Conservation (phyloP, 257 asterid species). For the Rauvolfia tetraphylla region DNA sequence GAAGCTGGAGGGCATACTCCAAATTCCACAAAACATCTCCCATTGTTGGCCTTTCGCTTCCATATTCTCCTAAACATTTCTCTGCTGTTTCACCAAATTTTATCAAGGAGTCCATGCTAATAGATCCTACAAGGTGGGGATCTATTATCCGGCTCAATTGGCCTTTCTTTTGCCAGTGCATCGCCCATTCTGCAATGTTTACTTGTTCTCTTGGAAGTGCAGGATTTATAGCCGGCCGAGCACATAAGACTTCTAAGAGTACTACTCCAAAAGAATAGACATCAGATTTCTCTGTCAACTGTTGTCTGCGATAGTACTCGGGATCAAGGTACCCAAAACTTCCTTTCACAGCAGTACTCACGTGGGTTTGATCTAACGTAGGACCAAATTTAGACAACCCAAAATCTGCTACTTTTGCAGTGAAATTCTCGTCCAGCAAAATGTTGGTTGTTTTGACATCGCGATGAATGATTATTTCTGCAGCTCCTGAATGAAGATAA, state of each 20-base stretch:
- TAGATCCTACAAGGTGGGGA: conserved; percentile 9
- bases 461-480: conserved; percentile 15
- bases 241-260: conserved; percentile 20
- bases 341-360: conserved; percentile 23
- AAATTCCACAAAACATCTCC: conserved; percentile 25
- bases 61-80: conserved; percentile 25
- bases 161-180: conserved; percentile 18
- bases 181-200: conserved; percentile 24
- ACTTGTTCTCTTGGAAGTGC: conserved; percentile 19
- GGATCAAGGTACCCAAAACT: conserved; percentile 20
- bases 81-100: conserved; percentile 22
- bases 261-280: conserved; percentile 24
- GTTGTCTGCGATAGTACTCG: conserved; percentile 18
- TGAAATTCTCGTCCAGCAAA: conserved; percentile 14
- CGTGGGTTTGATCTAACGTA: conserved; percentile 17
- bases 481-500: conserved; percentile 21
- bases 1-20: conserved; percentile 24
- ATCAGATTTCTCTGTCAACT: conserved; percentile 20
- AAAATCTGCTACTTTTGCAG: conserved; percentile 20
- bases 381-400: conserved; percentile 21
- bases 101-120: conserved; percentile 13
- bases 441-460: conserved; percentile 24
- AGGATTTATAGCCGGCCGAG: conserved; percentile 21
- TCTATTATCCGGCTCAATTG: conserved; percentile 11
- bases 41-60: conserved; percentile 23